These are phyloP conservation scores for Amoebophrya sp. DNA, from an alignment of 169 alveolate species.

Conservation along the genomic window DNA sequence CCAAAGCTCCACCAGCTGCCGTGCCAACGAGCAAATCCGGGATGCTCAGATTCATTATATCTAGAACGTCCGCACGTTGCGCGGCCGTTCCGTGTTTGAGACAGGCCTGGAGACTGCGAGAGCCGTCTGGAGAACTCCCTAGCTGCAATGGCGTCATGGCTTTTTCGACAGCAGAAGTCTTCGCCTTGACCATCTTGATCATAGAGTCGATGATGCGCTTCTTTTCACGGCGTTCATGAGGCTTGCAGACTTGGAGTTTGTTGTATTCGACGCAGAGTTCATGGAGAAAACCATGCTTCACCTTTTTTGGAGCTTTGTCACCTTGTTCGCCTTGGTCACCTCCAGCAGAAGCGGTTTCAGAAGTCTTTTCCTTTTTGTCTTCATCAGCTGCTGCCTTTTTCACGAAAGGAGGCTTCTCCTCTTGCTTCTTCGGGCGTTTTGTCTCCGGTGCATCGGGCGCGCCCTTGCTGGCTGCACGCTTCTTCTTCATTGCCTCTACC, in stretches of 20 bases:
- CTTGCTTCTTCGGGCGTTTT: too few relatives aligned
- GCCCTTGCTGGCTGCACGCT: too few relatives aligned
- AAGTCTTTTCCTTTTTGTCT: too few relatives aligned
- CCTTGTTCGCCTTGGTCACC: neutral
- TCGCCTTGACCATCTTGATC: neutral
- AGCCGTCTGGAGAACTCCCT: neutral
- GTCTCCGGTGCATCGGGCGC: too few relatives aligned
- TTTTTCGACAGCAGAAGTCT: neutral
- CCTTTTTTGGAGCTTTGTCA: neutral
- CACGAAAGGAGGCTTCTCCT: too few relatives aligned
- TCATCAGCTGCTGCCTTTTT: too few relatives aligned
- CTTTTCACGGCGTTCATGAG: neutral
- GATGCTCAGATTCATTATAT: neutral
- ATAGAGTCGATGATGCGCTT: neutral
- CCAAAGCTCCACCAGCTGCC: neutral
- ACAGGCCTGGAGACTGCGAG: neutral
- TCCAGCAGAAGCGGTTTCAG: too few relatives aligned
- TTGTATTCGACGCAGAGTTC: neutral
- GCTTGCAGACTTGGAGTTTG: neutral
- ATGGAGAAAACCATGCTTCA: neutral
- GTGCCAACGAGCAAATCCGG: neutral
- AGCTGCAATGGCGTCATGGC: neutral
- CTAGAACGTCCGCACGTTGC: neutral
- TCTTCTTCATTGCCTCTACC: too few relatives aligned
- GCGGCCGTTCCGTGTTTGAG: neutral